phyloP scores from a whole-genome alignment of 805 yeast species.

The Wickerhamiella cacticola region DNA sequence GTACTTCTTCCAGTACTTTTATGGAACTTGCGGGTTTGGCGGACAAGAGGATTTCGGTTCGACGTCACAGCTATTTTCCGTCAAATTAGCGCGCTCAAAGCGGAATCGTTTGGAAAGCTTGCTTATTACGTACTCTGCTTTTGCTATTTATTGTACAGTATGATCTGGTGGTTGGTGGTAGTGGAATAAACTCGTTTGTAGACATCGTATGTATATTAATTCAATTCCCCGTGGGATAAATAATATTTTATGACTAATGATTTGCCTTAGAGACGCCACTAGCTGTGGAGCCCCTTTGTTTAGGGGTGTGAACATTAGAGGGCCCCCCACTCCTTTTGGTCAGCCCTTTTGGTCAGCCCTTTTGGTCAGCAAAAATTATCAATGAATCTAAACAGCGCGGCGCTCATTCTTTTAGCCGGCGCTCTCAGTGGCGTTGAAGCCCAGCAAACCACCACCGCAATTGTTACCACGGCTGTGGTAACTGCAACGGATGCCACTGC shows the following conservation, averaged over 20 bases:
- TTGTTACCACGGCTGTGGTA: neutral
- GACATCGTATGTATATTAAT: no score
- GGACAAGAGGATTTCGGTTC: constrained; percentile 68
- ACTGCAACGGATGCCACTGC: neutral
- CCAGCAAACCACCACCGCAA: neutral
- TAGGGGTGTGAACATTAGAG: no score
- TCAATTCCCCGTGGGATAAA: no score
- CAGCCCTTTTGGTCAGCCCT: neutral
- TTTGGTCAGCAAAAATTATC: neutral
- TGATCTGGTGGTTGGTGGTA: constrained; percentile 40
- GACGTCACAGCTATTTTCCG: constrained; percentile 98
- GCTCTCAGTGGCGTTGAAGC: neutral
- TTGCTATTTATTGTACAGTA: constrained; percentile 90
- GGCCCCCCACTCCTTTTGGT: no score
- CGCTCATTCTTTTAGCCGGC: constrained; percentile 2
- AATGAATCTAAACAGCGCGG: constrained; percentile 5
- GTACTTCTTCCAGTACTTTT: constrained; percentile 74
- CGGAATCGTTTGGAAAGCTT: constrained; percentile 78
- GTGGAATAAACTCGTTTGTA: neutral
- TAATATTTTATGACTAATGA: no score
- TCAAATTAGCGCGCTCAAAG: constrained; percentile 84
- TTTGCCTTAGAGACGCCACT: no score
- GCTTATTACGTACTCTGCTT: constrained; percentile 86
- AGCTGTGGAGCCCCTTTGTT: no score
- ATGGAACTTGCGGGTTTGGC: constrained; percentile 68